These are phyloP conservation scores for Fusarium sp. DNA, from an alignment of 2,329 filamentous ascomycete genomes.

Conservation along the genomic window DNA sequence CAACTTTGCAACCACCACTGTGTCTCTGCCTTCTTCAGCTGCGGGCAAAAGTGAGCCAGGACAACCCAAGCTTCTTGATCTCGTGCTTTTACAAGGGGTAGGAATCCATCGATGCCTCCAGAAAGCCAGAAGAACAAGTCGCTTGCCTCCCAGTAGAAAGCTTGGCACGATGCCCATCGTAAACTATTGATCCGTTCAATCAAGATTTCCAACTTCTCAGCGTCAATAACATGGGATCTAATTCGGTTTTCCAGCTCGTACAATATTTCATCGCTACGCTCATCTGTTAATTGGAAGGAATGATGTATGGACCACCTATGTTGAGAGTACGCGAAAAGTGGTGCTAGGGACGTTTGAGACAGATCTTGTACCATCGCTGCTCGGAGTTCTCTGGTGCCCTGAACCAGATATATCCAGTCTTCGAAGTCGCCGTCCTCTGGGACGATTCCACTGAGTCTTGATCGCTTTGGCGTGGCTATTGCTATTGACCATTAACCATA, in stretches of 20 bases:
- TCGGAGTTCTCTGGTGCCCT: neutral
- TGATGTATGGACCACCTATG: neutral
- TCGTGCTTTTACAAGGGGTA: neutral
- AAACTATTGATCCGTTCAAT: neutral
- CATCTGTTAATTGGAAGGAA: neutral
- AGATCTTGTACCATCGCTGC: neutral
- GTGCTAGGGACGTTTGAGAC: neutral
- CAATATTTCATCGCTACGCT: neutral
- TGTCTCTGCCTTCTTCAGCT: neutral
- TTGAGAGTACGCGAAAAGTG: neutral
- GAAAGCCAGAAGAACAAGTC: slow-evolving; percentile 10
- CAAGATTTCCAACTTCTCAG: neutral
- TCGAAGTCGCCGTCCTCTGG: neutral
- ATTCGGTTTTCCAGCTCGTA: neutral
- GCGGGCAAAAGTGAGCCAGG: neutral
- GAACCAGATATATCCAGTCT: slow-evolving; percentile 9
- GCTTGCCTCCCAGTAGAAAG: neutral
- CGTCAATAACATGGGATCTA: neutral
- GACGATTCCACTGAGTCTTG: neutral
- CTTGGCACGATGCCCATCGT: neutral
- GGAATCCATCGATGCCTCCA: neutral
- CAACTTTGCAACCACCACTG: slow-evolving; percentile 5
- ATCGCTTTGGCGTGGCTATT: slow-evolving; percentile 8
- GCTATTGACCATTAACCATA: neutral
- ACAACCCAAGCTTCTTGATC: slow-evolving; percentile 3